phyloP scores from a whole-genome alignment of 2,329 filamentous ascomycete species.

The Colletotrichum falcatum region DNA sequence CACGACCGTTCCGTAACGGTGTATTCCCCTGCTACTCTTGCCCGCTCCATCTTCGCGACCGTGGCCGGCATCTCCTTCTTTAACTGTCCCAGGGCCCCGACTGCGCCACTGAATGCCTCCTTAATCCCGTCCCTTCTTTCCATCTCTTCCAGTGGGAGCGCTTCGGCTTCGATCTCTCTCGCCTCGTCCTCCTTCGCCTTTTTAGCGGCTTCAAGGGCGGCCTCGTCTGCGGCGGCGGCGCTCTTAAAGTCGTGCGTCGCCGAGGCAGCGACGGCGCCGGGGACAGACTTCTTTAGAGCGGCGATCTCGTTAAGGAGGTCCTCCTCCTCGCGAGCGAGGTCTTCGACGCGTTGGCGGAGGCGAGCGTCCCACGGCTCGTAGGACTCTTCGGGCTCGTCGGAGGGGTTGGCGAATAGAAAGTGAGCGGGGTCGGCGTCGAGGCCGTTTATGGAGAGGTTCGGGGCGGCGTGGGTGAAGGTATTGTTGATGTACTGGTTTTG shows the following conservation, averaged over 20 bases:
- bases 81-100: conserved; percentile 63
- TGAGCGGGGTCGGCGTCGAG: conserved; percentile 58
- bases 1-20: conserved; percentile 57
- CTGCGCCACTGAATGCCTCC: conserved; percentile 58
- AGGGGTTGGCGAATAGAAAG: conserved; percentile 50
- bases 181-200: conserved; percentile 42
- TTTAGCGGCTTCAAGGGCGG: conserved; percentile 44
- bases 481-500: conserved; percentile 67
- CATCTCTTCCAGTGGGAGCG: conserved; percentile 51
- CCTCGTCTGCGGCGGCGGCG: conserved; percentile 61
- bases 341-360: conserved; percentile 69
- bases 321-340: conserved; percentile 72
- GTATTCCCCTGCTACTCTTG: conserved; percentile 69
- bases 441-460: conserved; percentile 74
- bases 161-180: conserved; percentile 42
- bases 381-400: conserved; percentile 52
- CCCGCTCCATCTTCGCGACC: conserved; percentile 74
- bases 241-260: conserved; percentile 57
- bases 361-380: conserved; percentile 72
- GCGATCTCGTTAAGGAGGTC: conserved; percentile 74
- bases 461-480: conserved; percentile 69
- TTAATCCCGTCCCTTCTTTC: conserved; percentile 62
- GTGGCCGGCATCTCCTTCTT: conserved; percentile 72
- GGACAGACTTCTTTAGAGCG: conserved; percentile 66
- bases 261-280: conserved; percentile 57